phyloP scores from a whole-genome alignment of 106 monocot species.

The Allium cepa region DNA sequence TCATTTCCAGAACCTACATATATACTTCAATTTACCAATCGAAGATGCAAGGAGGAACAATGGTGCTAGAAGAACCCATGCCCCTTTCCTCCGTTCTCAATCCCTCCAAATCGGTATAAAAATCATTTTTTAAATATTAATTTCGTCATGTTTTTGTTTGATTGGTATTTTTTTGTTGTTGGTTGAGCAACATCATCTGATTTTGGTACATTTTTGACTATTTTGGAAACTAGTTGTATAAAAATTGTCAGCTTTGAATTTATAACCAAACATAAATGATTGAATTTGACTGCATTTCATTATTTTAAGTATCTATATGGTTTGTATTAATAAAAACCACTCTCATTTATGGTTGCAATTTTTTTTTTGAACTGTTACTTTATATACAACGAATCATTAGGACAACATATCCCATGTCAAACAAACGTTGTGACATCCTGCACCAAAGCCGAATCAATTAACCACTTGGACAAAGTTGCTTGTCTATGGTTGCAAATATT shows the following conservation, averaged over 20 bases:
- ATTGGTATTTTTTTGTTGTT: not conserved
- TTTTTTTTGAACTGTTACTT: no score
- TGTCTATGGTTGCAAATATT: no score
- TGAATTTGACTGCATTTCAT: no score
- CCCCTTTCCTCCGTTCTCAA: conserved; percentile 14
- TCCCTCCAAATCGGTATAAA: conserved; percentile 12
- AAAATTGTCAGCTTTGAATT: not conserved
- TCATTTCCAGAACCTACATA: not conserved
- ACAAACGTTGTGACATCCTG: no score
- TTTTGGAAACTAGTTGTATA: not conserved
- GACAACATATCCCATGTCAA: no score
- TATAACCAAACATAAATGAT: not conserved
- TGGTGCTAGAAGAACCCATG: conserved; percentile 26
- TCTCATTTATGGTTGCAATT: no score
- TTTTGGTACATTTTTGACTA: not conserved
- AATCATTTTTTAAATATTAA: not conserved
- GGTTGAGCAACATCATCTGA: not conserved
- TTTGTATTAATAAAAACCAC: no score
- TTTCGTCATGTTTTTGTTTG: not conserved
- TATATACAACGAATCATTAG: no score
- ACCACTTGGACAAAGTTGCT: no score
- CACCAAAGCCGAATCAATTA: no score
- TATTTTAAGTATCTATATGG: no score
- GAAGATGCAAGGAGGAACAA: conserved; percentile 18
- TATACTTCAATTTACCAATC: not conserved